Evolutionary conservation across 139 green algal genomes (phyloP).

Genomic region (Zygnema cylindricum): DNA sequence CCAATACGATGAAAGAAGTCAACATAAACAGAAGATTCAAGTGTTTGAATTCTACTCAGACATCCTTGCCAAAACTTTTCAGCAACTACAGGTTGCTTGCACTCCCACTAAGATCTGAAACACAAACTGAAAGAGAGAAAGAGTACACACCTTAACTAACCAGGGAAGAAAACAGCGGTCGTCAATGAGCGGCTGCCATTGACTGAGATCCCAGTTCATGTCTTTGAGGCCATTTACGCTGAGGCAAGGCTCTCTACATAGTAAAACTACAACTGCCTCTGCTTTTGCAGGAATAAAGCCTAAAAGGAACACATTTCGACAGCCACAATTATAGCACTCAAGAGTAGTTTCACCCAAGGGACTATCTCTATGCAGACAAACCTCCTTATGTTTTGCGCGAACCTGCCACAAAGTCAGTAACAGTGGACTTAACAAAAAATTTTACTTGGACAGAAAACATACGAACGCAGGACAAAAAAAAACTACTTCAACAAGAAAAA

Average conservation of each 20-base stretch:
- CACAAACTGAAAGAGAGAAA: not conserved
- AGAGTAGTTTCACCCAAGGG: constrained; percentile 92
- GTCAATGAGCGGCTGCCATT: constrained; percentile 95
- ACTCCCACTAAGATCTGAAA: too few species aligned
- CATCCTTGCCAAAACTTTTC: too few species aligned
- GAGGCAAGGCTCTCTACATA: constrained; percentile 82
- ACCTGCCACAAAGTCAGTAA: constrained; percentile 69
- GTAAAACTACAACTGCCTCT: constrained; percentile 90
- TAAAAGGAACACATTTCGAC: constrained; percentile 92
- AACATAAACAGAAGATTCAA: too few species aligned
- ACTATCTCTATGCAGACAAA: constrained; percentile 88
- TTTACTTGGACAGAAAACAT: too few species aligned
- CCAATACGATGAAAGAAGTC: too few species aligned
- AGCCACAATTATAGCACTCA: constrained; percentile 93
- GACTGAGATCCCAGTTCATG: constrained; percentile 77
- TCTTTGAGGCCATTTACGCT: constrained; percentile 76
- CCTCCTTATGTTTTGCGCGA: constrained; percentile 80
- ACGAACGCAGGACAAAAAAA: too few species aligned
- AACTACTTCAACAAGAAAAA: too few species aligned
- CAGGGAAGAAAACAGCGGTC: constrained; percentile 88
- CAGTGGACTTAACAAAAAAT: too few species aligned
- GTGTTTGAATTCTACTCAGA: too few species aligned
- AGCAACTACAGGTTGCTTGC: too few species aligned
- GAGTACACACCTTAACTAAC: constrained; percentile 79
- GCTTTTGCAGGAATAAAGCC: constrained; percentile 91